Conservation (phyloP, 2,329 filamentous ascomycete genomes). For the Xylariaceae sp. region DNA sequence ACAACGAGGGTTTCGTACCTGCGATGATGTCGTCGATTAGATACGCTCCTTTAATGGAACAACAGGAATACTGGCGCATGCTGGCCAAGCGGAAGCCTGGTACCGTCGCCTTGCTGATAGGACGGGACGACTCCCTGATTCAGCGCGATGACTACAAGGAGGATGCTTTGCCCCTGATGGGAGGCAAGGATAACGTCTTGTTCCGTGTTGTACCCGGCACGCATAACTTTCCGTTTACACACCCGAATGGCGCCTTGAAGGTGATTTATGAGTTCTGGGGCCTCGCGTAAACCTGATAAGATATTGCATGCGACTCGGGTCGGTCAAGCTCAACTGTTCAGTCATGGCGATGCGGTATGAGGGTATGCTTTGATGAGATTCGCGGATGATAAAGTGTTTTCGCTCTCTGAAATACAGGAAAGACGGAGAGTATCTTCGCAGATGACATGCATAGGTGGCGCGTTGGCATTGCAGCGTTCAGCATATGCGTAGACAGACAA, state of each 20-base stretch:
- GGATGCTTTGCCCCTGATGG: constrained; percentile 47
- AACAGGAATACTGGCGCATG: constrained; percentile 46
- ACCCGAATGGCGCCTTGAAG: constrained; percentile 39
- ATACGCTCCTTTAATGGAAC: constrained; percentile 48
- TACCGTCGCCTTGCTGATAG: constrained; percentile 49
- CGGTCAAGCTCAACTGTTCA: neutral
- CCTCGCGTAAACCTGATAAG: constrained; percentile 12
- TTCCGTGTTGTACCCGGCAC: constrained; percentile 50
- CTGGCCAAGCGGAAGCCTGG: constrained; percentile 40
- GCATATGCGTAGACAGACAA: neutral
- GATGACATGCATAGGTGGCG: neutral
- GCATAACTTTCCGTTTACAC: constrained; percentile 61
- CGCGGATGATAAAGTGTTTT: neutral
- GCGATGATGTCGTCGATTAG: constrained; percentile 56
- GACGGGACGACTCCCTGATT: constrained; percentile 48
- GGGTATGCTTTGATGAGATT: neutral
- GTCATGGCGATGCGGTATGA: neutral
- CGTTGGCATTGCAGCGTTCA: neutral
- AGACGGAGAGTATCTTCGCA: neutral
- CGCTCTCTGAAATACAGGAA: neutral
- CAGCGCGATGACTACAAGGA: constrained; percentile 43
- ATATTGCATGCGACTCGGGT: neutral
- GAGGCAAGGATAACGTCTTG: constrained; percentile 44
- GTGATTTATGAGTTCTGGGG: constrained; percentile 47
- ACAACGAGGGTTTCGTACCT: constrained; percentile 54